Base-by-base conservation (phyloP, 495 filamentous ascomycete genomes). In the Tuber borchii region DNA sequence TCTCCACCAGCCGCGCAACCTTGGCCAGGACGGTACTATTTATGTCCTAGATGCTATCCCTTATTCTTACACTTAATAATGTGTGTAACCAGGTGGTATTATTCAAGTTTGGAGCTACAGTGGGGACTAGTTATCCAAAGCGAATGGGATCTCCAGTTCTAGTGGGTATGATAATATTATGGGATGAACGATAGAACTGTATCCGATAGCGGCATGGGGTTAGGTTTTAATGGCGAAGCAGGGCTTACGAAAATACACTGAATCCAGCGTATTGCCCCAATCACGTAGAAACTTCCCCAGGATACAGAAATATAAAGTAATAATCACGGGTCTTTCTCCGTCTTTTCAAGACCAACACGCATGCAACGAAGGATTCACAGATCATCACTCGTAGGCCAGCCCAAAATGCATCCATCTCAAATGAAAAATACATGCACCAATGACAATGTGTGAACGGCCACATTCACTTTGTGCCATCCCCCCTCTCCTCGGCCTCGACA, bases 401-500 rank as follows among this genome's bases (percentile, higher is more conserved):
- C 26, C n/a, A 31, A 65, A 65, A 31, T 10, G 22, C 48, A 56
- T 31, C 9, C n/a, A 65, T 65, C 56, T 31, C 56, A 16, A 16
- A 10, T 12, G 31, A 16, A 65, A 26, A 56, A 26, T 56, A 56
- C 20, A 51, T 51, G 48, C 48, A 2, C 48, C 48, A 2, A 56
- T 56, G 12, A 8, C 0, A 56, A 31, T 3, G 4, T 2, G 26
- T 17, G 10, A 8, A 31, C 3, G 12, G n/a, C 12, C n/a, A 17
- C n/a, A 31, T 10, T 31, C 56, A 31, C n/a, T 17, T 17, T 31
- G 12, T 16, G 7, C 16, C 17, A 40, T 78, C 76, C 42, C 71
- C 72, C 40, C 61, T 51, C 31, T 74, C 75, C 7, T n/a, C 61
- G 42, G 51, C 48, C 34, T 73, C 70, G 9, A 73, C 70, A 44